Evolutionary conservation across 257 asterid species (phyloP), one percentile per base, ranked within the genome.

Genomic region (Nicotiana undulata): DNA sequence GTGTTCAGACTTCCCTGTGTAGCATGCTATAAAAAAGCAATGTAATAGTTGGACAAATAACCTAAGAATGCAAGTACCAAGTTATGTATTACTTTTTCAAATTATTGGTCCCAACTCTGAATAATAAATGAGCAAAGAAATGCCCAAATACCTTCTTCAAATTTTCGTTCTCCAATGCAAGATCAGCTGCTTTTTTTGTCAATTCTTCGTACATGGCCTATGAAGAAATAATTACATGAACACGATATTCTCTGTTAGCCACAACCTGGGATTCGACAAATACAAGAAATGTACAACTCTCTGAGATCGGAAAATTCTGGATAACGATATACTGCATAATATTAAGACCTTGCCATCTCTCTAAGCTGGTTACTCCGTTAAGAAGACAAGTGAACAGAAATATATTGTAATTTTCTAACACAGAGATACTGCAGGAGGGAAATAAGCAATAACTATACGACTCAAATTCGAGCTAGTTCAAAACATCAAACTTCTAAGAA

Each of bases 131-230:
- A 28, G 49, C 58, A 37, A 65, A 60, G 67, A 24, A 31, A 82
- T 46, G 72, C 4, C 3, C 15, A 60, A 80, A 24, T 75, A 87
- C 97, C 94, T 75, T 87, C 89, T 85, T 93, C 83, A 94, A 81
- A 68, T 75, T 75, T 77, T 88, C 86, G 6, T 93, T 94, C 86
- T 89, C 98, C 26, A 67, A 80, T 52, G 55, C 81, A 40, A 87
- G 82, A 9, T 86, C 88, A 65, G 84, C 83, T 26, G 92, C 89
- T 85, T 88, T 89, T 75, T 64, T 70, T 52, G 82, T 85, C 76
- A 89, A 84, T 16, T 89, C 97, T 76, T 82, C 85, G 75, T 86
- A 75, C 86, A 88, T 81, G 29, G 92, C 94, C 97, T 94, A 83
- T 29, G 59, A 31, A 28, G 55, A 78, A 51, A 65, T 31, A 60